phyloP scores from a whole-genome alignment of 306 rosid species.

The Vigna radiata region DNA sequence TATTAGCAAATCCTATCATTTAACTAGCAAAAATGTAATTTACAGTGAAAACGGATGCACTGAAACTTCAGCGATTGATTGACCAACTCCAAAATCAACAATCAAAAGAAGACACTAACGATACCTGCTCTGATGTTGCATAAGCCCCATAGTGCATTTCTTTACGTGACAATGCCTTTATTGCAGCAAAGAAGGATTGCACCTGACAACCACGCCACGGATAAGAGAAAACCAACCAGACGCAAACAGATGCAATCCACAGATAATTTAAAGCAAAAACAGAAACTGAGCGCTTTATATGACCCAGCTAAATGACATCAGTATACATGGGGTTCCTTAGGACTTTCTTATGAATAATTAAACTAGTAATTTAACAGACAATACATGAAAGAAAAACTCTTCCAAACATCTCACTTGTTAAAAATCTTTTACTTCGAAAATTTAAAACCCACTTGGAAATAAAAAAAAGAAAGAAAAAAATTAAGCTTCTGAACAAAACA shows the following conservation, averaged over 20 bases:
- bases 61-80: conserved; percentile 22
- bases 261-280: background rate
- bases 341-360: background rate
- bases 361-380: conserved; percentile 14
- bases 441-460: background rate
- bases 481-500: background rate
- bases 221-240: conserved; percentile 36
- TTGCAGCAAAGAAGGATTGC: conserved; percentile 88
- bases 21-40: background rate
- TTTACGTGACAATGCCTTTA: conserved; percentile 90
- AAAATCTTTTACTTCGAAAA: background rate
- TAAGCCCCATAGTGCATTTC: conserved; percentile 98
- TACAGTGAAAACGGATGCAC: conserved; percentile 5
- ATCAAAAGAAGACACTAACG: conserved; percentile 32
- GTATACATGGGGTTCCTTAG: background rate
- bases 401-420: conserved; percentile 1
- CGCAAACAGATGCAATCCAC: background rate
- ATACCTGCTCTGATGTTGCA: conserved; percentile 98
- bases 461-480: background rate
- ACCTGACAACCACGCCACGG: conserved; percentile 57
- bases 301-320: background rate
- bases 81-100: conserved; percentile 20
- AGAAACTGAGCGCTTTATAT: background rate
- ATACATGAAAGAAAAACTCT: background rate
- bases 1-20: conserved; percentile 4